Evolutionary conservation across 2,329 filamentous ascomycete genomes (phyloP).

Genomic region (Cercospora citrullina): DNA sequence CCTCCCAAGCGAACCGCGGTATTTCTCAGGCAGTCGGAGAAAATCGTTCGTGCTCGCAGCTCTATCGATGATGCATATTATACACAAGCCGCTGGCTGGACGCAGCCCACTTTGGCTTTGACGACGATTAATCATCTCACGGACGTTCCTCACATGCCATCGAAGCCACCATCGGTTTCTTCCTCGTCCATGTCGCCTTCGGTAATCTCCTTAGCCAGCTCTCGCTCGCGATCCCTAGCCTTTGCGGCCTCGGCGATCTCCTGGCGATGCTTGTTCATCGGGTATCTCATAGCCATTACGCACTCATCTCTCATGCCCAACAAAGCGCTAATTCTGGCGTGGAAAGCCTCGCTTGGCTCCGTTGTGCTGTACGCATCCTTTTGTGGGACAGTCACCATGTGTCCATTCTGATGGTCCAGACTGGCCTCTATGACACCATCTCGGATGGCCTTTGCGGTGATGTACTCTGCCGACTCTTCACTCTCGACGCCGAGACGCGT

Average conservation of each 20-base stretch:
- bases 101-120: slow-evolving; percentile 41
- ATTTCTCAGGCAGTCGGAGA: not conserved
- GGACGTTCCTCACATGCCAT: slow-evolving; percentile 65
- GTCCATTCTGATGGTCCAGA: slow-evolving; percentile 88
- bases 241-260: slow-evolving; percentile 98
- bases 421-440: slow-evolving; percentile 97
- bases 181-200: slow-evolving; percentile 88
- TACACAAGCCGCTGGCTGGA: not conserved
- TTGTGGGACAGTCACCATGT: slow-evolving; percentile 97
- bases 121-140: not conserved
- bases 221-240: slow-evolving; percentile 91
- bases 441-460: slow-evolving; percentile 96
- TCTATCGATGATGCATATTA: slow-evolving; percentile 17
- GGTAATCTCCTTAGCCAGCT: slow-evolving; percentile 98
- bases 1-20: not conserved
- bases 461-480: slow-evolving; percentile 98
- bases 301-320: slow-evolving; percentile 93
- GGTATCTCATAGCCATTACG: slow-evolving; percentile 99
- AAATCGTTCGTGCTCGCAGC: slow-evolving; percentile 7
- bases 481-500: slow-evolving; percentile 89
- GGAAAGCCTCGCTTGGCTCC: slow-evolving; percentile 95
- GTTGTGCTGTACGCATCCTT: slow-evolving; percentile 94
- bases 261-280: slow-evolving; percentile 97
- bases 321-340: slow-evolving; percentile 91
- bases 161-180: slow-evolving; percentile 69